Conservation (phyloP, 2,329 filamentous ascomycete species). For the Aspergillus oerlinghausenensis region DNA sequence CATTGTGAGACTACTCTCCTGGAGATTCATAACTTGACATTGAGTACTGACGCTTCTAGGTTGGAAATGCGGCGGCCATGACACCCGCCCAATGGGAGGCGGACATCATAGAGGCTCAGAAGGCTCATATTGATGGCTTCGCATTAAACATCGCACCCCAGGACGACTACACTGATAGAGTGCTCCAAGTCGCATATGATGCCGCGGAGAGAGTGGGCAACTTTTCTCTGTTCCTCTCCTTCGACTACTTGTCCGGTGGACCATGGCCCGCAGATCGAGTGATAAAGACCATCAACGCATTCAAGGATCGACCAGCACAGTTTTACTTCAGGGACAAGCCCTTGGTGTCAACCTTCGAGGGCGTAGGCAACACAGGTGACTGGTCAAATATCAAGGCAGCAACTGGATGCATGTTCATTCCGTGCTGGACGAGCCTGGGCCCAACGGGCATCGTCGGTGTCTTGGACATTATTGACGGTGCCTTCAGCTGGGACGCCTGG, state of each 20-base stretch:
- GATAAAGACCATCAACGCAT: conserved; percentile 24
- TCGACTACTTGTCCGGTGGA: conserved; percentile 29
- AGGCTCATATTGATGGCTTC: conserved; percentile 30
- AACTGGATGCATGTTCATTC: conserved; percentile 40
- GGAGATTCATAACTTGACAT: not conserved
- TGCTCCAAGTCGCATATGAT: conserved; percentile 25
- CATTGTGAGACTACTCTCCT: conserved; percentile 20
- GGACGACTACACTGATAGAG: conserved; percentile 25
- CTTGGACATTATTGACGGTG: conserved; percentile 34
- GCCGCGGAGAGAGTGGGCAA: conserved; percentile 24
- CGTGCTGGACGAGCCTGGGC: conserved; percentile 37
- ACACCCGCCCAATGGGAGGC: conserved; percentile 20
- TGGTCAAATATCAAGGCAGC: conserved; percentile 40
- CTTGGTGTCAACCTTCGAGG: conserved; percentile 42
- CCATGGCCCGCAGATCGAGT: conserved; percentile 25
- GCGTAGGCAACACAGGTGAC: conserved; percentile 34
- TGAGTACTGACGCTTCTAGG: conserved; percentile 11
- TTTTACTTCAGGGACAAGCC: conserved; percentile 27
- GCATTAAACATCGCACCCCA: conserved; percentile 29
- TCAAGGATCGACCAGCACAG: conserved; percentile 21
- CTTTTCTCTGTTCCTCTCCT: conserved; percentile 32
- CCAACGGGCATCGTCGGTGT: conserved; percentile 26
- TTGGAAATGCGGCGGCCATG: conserved; percentile 24
- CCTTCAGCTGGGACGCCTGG: conserved; percentile 45
- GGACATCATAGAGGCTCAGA: conserved; percentile 24